These are phyloP conservation scores for Botrytis tulipae DNA, from an alignment of 2,329 filamentous ascomycete genomes.

Conservation along the genomic window DNA sequence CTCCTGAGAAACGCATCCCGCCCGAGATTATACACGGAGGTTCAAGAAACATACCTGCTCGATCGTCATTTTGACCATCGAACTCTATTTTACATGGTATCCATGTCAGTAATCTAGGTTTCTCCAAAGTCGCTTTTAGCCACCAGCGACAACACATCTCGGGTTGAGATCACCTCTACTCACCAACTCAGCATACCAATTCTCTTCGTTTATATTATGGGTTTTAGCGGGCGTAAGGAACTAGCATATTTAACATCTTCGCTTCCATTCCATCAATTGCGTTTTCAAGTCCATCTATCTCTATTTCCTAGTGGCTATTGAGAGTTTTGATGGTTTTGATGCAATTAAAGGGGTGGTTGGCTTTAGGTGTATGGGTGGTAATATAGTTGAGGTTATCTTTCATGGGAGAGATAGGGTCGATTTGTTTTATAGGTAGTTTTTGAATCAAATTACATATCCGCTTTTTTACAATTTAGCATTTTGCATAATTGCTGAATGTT, in stretches of 20 bases:
- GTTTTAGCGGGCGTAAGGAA: conserved; percentile 17
- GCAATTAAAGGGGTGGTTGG: background rate
- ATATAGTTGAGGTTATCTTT: conserved; percentile 15
- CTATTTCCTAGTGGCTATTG: background rate
- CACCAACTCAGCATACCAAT: background rate
- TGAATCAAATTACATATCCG: conserved; percentile 1
- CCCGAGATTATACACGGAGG: background rate
- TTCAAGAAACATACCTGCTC: background rate
- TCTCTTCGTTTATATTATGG: background rate
- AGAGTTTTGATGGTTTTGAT: conserved; percentile 7
- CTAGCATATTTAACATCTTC: conserved; percentile 6
- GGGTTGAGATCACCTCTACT: background rate
- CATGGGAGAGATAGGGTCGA: conserved; percentile 7
- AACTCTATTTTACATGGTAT: background rate
- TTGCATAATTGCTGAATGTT: background rate
- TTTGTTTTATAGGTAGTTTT: conserved; percentile 10
- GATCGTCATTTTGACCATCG: background rate
- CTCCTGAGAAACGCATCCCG: background rate
- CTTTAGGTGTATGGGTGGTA: conserved; percentile 5
- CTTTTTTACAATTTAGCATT: background rate
- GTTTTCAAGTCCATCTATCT: conserved; percentile 10
- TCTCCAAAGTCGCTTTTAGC: background rate
- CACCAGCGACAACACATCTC: background rate
- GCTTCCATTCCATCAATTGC: background rate
- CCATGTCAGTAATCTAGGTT: background rate